Conservation (phyloP, 352 stramenopile species). For the Pythium grandisporangium region DNA sequence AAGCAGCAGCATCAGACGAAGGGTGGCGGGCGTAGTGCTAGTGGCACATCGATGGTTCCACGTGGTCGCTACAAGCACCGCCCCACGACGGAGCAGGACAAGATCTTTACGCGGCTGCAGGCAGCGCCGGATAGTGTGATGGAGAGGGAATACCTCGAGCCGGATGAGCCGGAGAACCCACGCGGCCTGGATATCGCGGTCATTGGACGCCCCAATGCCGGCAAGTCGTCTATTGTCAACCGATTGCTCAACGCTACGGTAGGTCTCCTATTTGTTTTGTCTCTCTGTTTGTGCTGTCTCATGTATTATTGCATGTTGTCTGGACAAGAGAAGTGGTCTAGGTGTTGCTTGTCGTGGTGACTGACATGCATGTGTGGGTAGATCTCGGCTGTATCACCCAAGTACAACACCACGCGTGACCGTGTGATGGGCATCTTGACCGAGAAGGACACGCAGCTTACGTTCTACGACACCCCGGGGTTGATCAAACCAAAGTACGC, state of each 20-base stretch:
- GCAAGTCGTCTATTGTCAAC: conserved; percentile 86
- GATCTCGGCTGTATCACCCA: conserved; percentile 78
- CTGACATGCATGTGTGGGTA: conserved; percentile 5
- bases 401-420: conserved; percentile 85
- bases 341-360: too few relatives aligned
- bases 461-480: conserved; percentile 82
- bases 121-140: conserved; percentile 51
- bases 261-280: conserved; percentile 1
- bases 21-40: not conserved
- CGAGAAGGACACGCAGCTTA: conserved; percentile 60
- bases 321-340: too few relatives aligned
- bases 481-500: conserved; percentile 80
- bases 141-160: conserved; percentile 63
- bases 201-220: conserved; percentile 80
- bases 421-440: conserved; percentile 73
- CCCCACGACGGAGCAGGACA: conserved; percentile 24
- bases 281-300: too few relatives aligned
- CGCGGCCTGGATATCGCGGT: conserved; percentile 70
- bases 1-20: conserved; percentile 2
- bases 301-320: too few relatives aligned
- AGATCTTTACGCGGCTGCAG: conserved; percentile 64
- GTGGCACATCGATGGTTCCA: too few relatives aligned
- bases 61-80: conserved; percentile 7
- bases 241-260: conserved; percentile 63
- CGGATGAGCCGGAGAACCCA: conserved; percentile 56